Conservation (phyloP, 306 rosid species). For the Mimosa bimucronata region DNA sequence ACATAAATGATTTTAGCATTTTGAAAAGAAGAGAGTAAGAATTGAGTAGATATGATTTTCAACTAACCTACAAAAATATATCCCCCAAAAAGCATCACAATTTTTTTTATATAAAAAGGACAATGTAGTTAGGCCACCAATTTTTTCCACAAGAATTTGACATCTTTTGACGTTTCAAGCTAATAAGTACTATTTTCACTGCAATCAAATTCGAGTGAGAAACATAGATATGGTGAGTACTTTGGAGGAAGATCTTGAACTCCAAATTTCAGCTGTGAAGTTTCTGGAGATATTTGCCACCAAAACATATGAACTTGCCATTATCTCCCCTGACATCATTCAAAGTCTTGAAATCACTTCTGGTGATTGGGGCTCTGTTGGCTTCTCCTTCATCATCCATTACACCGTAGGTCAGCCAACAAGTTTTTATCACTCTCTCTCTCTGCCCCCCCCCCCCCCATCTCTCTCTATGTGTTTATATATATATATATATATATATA, state of each 20-base stretch:
- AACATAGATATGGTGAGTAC: background rate
- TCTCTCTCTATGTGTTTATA: too few species aligned
- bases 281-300: background rate
- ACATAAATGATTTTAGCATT: too few species aligned
- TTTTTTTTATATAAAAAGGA: background rate
- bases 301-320: constrained; percentile 1
- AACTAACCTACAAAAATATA: too few species aligned
- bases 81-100: background rate
- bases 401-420: background rate
- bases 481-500: too few species aligned
- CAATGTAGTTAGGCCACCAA: background rate
- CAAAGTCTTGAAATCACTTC: background rate
- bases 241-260: background rate
- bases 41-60: too few species aligned
- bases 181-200: background rate
- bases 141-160: background rate
- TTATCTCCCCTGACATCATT: background rate
- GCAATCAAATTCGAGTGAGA: background rate
- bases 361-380: background rate
- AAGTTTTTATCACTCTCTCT: too few species aligned
- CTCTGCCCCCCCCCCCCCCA: too few species aligned
- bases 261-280: background rate
- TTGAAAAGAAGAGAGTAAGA: too few species aligned
- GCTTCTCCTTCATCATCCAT: background rate
- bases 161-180: background rate